Percentiles rank a stretch among this genome's conserved stretches.
These are phyloP conservation scores for Sungouiella blattae DNA, from an alignment of 805 yeast genomes.

Conservation along the genomic window DNA sequence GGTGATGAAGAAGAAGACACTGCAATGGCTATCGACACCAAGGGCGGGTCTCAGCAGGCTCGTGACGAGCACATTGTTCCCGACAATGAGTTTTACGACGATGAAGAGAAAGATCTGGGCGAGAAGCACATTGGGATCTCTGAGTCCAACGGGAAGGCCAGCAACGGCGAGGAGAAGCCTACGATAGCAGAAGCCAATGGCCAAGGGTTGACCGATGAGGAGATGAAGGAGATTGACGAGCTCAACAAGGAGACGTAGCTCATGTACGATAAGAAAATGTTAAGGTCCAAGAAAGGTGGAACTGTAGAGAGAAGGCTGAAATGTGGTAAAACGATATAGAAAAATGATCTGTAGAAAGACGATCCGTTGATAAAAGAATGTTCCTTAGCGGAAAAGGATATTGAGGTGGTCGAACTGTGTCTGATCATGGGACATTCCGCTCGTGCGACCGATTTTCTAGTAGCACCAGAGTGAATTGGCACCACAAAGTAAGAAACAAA, in stretches of 20 bases:
- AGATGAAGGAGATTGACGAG: conserved; percentile 34
- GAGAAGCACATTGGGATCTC: conserved; percentile 26
- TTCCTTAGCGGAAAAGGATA: too few relatives aligned
- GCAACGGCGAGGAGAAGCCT: conserved; percentile 1
- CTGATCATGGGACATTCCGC: too few relatives aligned
- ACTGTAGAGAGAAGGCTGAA: not conserved
- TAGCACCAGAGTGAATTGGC: too few relatives aligned
- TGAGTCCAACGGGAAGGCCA: conserved; percentile 1
- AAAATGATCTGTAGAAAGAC: too few relatives aligned
- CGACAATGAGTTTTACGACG: conserved; percentile 75
- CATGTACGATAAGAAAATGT: not conserved
- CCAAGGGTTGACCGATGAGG: conserved; percentile 31
- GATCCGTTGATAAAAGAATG: too few relatives aligned
- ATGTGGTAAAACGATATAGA: too few relatives aligned
- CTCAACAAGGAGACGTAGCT: conserved; percentile 21
- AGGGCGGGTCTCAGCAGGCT: conserved; percentile 87
- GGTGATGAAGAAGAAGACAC: conserved; percentile 88
- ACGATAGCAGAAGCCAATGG: conserved; percentile 1
- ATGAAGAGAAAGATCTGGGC: conserved; percentile 47
- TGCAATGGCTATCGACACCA: conserved; percentile 73
- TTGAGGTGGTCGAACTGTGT: too few relatives aligned
- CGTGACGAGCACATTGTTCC: conserved; percentile 71
- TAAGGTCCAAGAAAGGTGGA: too few relatives aligned
- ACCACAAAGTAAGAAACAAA: too few relatives aligned
- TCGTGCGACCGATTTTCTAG: too few relatives aligned